These are phyloP conservation scores for Wickerhamiella allomyrinae DNA, from an alignment of 805 yeast species.

Conservation along the genomic window DNA sequence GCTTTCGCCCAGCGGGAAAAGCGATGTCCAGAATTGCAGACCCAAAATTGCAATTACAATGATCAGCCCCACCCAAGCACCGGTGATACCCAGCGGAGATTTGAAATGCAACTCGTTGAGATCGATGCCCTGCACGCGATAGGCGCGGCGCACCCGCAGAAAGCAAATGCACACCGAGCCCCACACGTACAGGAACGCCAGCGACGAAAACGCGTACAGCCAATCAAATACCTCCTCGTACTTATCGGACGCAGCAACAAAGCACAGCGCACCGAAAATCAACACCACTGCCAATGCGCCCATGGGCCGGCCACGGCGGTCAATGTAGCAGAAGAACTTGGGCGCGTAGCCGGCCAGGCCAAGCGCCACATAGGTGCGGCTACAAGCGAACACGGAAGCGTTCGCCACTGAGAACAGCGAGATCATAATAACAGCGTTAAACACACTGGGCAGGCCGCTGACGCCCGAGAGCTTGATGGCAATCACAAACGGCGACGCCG, in stretches of 20 bases:
- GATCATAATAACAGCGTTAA: constrained; percentile 61
- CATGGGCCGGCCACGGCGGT: constrained; percentile 64
- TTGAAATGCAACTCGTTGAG: constrained; percentile 53
- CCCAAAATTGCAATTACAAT: constrained; percentile 48
- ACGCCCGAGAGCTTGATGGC: constrained; percentile 62
- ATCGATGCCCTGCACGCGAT: constrained; percentile 52
- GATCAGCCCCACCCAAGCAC: constrained; percentile 47
- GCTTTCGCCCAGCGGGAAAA: constrained; percentile 43
- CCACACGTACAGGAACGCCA: constrained; percentile 68
- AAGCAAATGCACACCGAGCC: constrained; percentile 56
- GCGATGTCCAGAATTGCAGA: constrained; percentile 73
- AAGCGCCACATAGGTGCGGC: constrained; percentile 50
- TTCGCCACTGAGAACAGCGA: constrained; percentile 69
- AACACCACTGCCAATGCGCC: constrained; percentile 41
- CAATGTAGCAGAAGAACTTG: constrained; percentile 42
- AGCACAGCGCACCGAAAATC: constrained; percentile 40
- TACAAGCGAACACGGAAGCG: constrained; percentile 51
- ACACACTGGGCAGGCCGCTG: constrained; percentile 49
- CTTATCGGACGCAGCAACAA: constrained; percentile 44
- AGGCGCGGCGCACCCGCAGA: constrained; percentile 49
- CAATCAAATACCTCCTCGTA: constrained; percentile 45
- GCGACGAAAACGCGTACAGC: constrained; percentile 61
- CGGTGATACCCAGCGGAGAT: constrained; percentile 54
- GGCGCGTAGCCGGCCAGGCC: constrained; percentile 53
- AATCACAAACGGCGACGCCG: constrained; percentile 77